Evolutionary conservation across 805 yeast genomes (phyloP).

Genomic region (Brettanomyces bruxellensis): DNA sequence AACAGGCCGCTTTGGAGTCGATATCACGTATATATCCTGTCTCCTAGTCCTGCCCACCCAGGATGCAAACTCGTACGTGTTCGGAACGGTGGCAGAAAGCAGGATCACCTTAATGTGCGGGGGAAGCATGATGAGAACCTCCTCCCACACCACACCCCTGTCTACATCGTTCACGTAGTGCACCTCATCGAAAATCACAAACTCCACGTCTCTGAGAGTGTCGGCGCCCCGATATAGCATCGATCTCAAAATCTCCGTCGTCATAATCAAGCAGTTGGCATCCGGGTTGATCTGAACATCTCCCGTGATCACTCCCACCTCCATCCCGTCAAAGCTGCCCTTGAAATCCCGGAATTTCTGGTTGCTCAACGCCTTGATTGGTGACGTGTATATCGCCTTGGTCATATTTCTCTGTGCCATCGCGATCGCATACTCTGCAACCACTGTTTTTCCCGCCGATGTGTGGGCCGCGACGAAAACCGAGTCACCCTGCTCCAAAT

Average conservation of each 20-base stretch:
- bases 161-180: conserved; percentile 98
- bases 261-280: conserved; percentile 97
- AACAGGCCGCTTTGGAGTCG: conserved; percentile 94
- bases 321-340: conserved; percentile 85
- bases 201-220: conserved; percentile 96
- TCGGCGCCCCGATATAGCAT: conserved; percentile 98
- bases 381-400: conserved; percentile 92
- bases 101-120: conserved; percentile 93
- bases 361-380: conserved; percentile 89
- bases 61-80: conserved; percentile 92
- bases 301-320: conserved; percentile 98
- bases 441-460: conserved; percentile 97
- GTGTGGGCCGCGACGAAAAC: conserved; percentile 99
- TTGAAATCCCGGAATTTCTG: conserved; percentile 87
- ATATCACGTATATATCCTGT: conserved; percentile 91
- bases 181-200: conserved; percentile 97
- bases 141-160: conserved; percentile 99
- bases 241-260: conserved; percentile 93
- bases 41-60: conserved; percentile 98
- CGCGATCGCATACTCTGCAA: conserved; percentile 97
- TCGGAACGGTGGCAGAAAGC: conserved; percentile 97
- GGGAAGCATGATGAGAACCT: conserved; percentile 89
- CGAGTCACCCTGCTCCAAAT: conserved; percentile 94
- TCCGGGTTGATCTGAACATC: conserved; percentile 98
- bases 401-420: conserved; percentile 96